These are phyloP conservation scores for Lachnellula suecica DNA, from an alignment of 2,329 filamentous ascomycete genomes.

Conservation along the genomic window DNA sequence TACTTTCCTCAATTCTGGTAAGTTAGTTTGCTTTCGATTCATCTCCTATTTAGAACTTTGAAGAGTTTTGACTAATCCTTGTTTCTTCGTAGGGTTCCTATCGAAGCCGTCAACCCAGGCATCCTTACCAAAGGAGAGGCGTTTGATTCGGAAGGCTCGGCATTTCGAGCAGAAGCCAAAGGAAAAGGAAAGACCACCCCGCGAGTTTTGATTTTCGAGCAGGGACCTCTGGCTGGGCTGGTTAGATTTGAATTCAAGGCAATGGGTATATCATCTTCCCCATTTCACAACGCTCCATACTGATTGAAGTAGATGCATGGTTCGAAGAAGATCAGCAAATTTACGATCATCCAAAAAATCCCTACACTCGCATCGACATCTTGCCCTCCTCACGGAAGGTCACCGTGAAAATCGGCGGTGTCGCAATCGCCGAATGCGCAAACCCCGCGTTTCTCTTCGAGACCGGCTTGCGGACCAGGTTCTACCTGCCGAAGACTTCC, in stretches of 20 bases:
- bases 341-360: constrained; percentile 63
- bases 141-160: constrained; percentile 5
- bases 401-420: constrained; percentile 47
- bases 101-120: constrained; percentile 34
- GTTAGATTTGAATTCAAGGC: constrained; percentile 40
- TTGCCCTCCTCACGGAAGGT: constrained; percentile 52
- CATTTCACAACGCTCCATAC: not conserved
- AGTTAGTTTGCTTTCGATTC: too few relatives aligned
- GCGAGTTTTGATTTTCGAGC: constrained; percentile 34
- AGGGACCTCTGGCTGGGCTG: constrained; percentile 31
- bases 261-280: constrained; percentile 31
- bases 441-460: constrained; percentile 54
- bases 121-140: constrained; percentile 29
- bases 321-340: constrained; percentile 60
- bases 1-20: constrained; percentile 47
- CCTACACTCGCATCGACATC: constrained; percentile 63
- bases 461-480: constrained; percentile 56
- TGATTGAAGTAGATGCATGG: constrained; percentile 38
- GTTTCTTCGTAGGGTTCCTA: too few relatives aligned
- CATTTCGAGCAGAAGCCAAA: constrained; percentile 3
- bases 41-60: too few relatives aligned
- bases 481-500: constrained; percentile 54
- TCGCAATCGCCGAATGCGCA: constrained; percentile 43
- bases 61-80: too few relatives aligned
- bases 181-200: constrained; percentile 30